Base-by-base conservation (phyloP, 176 grass and related monocot species). In the Ananas comosus region DNA sequence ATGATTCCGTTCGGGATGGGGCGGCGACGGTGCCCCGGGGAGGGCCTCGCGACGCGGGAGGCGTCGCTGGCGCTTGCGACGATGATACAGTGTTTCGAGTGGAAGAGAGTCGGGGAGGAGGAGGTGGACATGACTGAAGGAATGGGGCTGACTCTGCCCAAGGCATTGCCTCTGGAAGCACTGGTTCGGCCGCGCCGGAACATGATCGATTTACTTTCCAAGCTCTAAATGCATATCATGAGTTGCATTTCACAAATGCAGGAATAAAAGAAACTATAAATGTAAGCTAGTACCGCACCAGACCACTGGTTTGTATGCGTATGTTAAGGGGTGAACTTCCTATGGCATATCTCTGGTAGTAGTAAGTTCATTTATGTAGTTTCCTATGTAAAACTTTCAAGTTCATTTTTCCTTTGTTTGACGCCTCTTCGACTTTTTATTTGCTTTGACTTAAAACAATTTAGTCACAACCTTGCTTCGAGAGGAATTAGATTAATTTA, bases 1-100 rank as follows among this genome's bases (percentile, higher is more conserved):
- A 51, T 64, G 79, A 48, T 83, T 11, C 85, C 85, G 0, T 92
- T 92, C 16, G 85, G 89, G n/a, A 76, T 67, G 50, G 89, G 85
- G 4, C 73, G 89, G 24, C 74, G 79, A 4, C 73, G 16, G 72
- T 92, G 89, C 21, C 89, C 82, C 0, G 85, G 85, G 0, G 82
- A 92, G 11, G 11, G 7, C 0, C 3, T 92, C 1, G 82, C 80
- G 0, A 7, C 79, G 51, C 58, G 21, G 3, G 50, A 14, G 0
- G 0, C 83, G 0, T 80, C 67, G 10, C 0, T 92, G 51, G 59
- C 49, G 3, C 12, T 87, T 16, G 82, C 58, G 9, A 54, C 64
- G 22, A 19, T 80, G 47, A 28, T 80, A 1, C 77, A 85, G 42
- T 80, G 82, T 50, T 85, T 85, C 23, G 82, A 85, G 28, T 80